Conservation (phyloP, 495 filamentous ascomycete genomes). For the Corynascus novoguineensis region DNA sequence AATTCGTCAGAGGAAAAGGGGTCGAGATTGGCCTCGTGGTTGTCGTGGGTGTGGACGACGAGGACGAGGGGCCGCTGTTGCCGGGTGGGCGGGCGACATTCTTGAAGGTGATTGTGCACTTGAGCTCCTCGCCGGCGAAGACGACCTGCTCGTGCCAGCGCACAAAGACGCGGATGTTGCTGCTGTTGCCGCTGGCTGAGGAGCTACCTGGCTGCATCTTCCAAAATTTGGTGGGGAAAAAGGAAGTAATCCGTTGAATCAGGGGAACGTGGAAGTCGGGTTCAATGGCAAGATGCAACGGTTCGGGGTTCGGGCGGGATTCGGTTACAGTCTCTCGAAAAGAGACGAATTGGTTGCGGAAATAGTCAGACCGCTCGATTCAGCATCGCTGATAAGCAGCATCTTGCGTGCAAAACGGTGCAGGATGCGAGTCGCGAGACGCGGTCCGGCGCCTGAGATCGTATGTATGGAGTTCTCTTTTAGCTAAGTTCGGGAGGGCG, state of each 20-base stretch:
- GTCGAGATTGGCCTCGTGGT: constrained; percentile 1
- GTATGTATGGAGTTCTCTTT: constrained; percentile 3
- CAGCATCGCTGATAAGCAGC: constrained; percentile 25
- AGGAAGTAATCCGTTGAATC: no score
- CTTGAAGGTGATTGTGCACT: constrained; percentile 93
- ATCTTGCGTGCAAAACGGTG: constrained; percentile 21
- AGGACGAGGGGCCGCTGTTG: background rate
- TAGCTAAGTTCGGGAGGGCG: background rate
- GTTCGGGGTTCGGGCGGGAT: background rate
- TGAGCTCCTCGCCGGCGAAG: constrained; percentile 89
- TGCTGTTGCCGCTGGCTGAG: constrained; percentile 14
- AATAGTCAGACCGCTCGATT: constrained; percentile 18
- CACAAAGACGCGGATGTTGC: constrained; percentile 80
- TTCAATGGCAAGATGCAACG: background rate
- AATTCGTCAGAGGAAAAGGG: background rate
- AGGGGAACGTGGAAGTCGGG: background rate
- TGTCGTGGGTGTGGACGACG: background rate
- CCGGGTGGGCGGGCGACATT: constrained; percentile 53
- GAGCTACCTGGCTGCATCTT: constrained; percentile 43
- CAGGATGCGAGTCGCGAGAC: constrained; percentile 2
- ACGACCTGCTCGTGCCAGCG: constrained; percentile 86
- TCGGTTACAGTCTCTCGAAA: constrained; percentile 1
- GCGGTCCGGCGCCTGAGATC: background rate
- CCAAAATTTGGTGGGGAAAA: no score
- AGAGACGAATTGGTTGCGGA: constrained; percentile 6